Base-by-base conservation (phyloP, 2,329 filamentous ascomycete species). In the Bipolaris zeicola region DNA sequence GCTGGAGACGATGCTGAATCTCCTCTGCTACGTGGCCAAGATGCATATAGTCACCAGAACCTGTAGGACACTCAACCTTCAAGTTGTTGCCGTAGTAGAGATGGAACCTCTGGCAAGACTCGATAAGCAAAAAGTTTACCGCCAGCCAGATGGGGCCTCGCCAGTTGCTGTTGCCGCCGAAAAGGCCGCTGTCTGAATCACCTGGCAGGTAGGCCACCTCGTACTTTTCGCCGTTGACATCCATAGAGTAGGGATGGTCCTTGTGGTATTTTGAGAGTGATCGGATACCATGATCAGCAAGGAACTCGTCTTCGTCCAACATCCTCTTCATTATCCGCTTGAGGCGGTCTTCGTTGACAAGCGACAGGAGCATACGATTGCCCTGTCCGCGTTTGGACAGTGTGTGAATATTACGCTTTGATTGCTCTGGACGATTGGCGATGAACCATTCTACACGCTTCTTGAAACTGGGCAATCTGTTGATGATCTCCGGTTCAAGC, bases 131-230 rank as follows among this genome's bases (percentile, higher is more conserved):
- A 79, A 96, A 97, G 78, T 98, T 98, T 79, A 96, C 92, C 61
- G 92, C 95, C 46, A 97, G 83, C 94, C 94, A 98, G 66, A 96
- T 94, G 0, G 95, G 94, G 0, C 81, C 94, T 79, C 94, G 87
- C 94, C 94, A 98, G 78, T 98, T 98, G 76, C 92, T 96, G 83
- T 98, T 98, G 64, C 94, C 94, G 50, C 94, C 94, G 70, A 98
- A 98, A 5, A 98, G 84, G 3, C 92, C 91, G 69, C 91, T 96
- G 78, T 98, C 93, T 0, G 94, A 97, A 73, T 98, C 94, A n/a
- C 94, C 95, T 1, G 95, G 88, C 16, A 98, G 87, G 71, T 98
- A 98, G 67, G 87, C 85, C 38, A 98, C 94, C 55, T 87, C 86
- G 80, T 96, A 98, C 28, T 84, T 84, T 74, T 97, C 92, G 0